Evolutionary conservation across 2,329 filamentous ascomycete species (phyloP), one percentile per base, ranked within the genome.

Genomic region (Microsporum canis): DNA sequence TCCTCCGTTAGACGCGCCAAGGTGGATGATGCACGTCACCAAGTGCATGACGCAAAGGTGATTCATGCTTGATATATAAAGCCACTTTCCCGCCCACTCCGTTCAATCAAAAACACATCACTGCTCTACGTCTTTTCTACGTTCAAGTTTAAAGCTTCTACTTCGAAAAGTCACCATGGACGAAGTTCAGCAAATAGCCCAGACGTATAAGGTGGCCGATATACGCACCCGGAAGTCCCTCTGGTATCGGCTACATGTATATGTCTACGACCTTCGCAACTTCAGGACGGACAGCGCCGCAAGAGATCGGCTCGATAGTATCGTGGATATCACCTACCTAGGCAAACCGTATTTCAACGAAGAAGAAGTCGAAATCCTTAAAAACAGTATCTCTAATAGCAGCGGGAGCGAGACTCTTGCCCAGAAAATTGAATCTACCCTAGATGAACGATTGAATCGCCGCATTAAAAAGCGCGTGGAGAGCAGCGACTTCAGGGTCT

Each of bases 401-500:
- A 51, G 33, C 45, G 39, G 39, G 33, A 45, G 58, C 33, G 33
- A 38, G 55, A 59, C 58, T 12, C 58, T 59, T 34, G 45, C 39
- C 29, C 58, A 59, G 45, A 45, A 51, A 49, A 59, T 51, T 38
- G 33, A 45, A 59, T 45, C 41, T 49, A 47, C 41, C 8, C 45
- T 59, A 38, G 39, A 59, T 33, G 38, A 59, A 49, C 39, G 45
- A 12, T 34, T 59, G 17, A 63, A 69, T 56, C 64, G 68, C 17
- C 63, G 70, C 8, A 68, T 68, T 36, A 70, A 71, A 60, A 71
- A 71, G 61, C 63, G 70, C 1, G 61, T 65, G 5, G 66, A 69
- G 17, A 71, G 65, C 6, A 64, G 64, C 0, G 70, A 73, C 55
- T 72, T 67, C 61, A 62, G 69, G 1, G 64, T 72, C n/a, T 73